Conservation (phyloP, 495 filamentous ascomycete species). For the Neurospora sp. region DNA sequence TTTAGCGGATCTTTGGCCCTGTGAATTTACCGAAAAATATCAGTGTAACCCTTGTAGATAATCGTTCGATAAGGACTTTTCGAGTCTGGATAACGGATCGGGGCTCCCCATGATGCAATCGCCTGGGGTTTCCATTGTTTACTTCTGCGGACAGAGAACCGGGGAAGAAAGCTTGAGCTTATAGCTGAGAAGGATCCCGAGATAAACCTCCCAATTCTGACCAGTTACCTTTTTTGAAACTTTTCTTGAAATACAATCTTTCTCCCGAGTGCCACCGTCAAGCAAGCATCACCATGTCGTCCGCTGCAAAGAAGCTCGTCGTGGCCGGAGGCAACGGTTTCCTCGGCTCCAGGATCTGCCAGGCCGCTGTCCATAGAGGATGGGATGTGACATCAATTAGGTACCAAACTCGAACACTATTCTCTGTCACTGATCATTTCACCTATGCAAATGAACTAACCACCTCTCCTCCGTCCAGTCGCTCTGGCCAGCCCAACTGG, state of each 20-base stretch:
- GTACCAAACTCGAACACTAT: slow-evolving; percentile 29
- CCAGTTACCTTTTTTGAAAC: too few species aligned
- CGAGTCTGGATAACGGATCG: not conserved
- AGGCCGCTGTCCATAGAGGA: slow-evolving; percentile 65
- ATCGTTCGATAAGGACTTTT: not conserved
- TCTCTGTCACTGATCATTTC: too few species aligned
- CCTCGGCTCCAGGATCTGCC: slow-evolving; percentile 86
- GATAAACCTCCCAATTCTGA: too few species aligned
- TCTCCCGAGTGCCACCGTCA: not conserved
- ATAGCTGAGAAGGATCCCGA: not conserved
- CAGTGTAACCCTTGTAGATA: slow-evolving; percentile 8
- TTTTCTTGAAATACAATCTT: not conserved
- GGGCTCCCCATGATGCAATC: slow-evolving; percentile 2
- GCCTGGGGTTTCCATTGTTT: not conserved
- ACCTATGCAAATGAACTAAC: not conserved
- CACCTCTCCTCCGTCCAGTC: slow-evolving; percentile 36
- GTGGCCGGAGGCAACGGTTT: slow-evolving; percentile 96
- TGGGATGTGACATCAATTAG: slow-evolving; percentile 88
- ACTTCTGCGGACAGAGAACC: not conserved
- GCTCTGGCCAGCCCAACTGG: slow-evolving; percentile 85
- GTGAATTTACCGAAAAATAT: not conserved
- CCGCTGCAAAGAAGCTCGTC: slow-evolving; percentile 55
- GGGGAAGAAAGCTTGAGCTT: not conserved
- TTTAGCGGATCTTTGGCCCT: not conserved
- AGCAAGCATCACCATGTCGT: slow-evolving; percentile 14